Conservation (phyloP, 2,329 filamentous ascomycete genomes). For the Colletotrichum neosansevieriae region DNA sequence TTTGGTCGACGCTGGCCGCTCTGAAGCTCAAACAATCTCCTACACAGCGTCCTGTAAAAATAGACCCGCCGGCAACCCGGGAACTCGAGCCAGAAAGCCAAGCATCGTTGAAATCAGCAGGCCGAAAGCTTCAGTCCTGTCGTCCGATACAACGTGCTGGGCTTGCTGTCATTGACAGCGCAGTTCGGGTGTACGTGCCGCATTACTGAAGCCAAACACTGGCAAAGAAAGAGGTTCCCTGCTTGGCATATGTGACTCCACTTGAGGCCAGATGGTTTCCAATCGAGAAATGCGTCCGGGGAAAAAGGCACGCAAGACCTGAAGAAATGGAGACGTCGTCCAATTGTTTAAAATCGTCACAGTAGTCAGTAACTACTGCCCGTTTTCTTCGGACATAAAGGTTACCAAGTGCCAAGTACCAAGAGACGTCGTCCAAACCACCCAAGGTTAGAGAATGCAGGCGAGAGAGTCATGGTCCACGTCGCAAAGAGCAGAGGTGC, state of each 20-base stretch:
- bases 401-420: too few relatives aligned
- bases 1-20: neutral
- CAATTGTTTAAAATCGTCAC: too few relatives aligned
- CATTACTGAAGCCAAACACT: constrained; percentile 12
- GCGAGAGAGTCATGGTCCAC: constrained; percentile 29
- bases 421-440: constrained; percentile 22
- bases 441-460: constrained; percentile 3
- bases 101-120: neutral
- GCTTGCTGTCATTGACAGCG: constrained; percentile 24
- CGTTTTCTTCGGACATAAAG: too few relatives aligned
- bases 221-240: neutral
- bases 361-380: too few relatives aligned
- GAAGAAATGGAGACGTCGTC: constrained; percentile 22
- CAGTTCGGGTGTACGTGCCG: constrained; percentile 5
- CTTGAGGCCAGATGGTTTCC: constrained; percentile 20
- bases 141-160: constrained; percentile 17
- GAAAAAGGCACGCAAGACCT: constrained; percentile 16
- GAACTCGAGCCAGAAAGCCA: neutral
- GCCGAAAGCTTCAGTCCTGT: neutral
- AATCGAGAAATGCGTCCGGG: constrained; percentile 11
- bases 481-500: constrained; percentile 25
- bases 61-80: neutral
- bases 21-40: constrained; percentile 19
- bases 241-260: constrained; percentile 10
- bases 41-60: neutral